Base-by-base conservation (phyloP, 148 eudicot species). In the Rhododendron ferrugineum region DNA sequence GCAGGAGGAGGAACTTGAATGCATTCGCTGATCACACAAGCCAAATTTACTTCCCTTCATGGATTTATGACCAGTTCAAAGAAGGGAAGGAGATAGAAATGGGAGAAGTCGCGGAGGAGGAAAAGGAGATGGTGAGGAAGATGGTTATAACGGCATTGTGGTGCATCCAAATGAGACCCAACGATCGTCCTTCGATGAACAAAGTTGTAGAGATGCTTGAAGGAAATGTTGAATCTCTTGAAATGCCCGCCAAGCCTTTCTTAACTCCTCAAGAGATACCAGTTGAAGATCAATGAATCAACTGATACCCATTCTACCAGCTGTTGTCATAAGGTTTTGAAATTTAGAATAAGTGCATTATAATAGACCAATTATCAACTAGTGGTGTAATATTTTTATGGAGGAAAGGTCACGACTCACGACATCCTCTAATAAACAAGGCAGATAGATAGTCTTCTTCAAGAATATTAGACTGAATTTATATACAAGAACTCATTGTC, bases 181-280 rank as follows among this genome's bases (percentile, higher is more conserved):
- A 3, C 0, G 37, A 82, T 30, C 84, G 84, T 26, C 76, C 84
- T 40, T 42, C 76, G 3, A 64, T 82, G 84, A 82, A 16, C 26
- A 15, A 64, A 82, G 84, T 82, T 3, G n/a, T 82, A 2, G 76
- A 82, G 26, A 82, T 82, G 76, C 75, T 82, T 26, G 76, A 62
- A 60, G 84, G 84, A n/a, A 37, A 40, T 11, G 74, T 40, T 82
- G 84, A 82, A 62, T 3, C 26, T 2, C 56, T 82, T 1, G 76
- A 62, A 11, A 82, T 82, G 58, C 84, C 84, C 62, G 40, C 75
- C 23, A 82, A 66, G 54, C 77, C 84, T 42, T 82, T 64, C 75
- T 30, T 70, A 26, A 13, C 2, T 70, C 36, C 36, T 11, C 75
- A 70, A 30, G 75, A 11, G 36, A 13, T 11, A 11, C 7, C 30